Conservation (phyloP, 805 yeast genomes). For the Nakazawaea ishiwadae region DNA sequence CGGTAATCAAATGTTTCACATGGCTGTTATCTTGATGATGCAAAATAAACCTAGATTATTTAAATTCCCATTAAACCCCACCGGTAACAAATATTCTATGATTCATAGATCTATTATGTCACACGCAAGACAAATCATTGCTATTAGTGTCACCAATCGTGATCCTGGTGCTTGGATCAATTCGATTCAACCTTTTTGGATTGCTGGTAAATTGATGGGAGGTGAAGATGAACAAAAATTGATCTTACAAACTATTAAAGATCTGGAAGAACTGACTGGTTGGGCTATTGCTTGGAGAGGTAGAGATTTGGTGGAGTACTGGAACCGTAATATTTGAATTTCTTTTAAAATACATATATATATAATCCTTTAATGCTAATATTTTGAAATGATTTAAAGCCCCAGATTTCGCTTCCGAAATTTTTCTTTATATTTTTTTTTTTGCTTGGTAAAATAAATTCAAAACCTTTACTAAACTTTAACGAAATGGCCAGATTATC, state of each 20-base stretch:
- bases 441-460: not conserved
- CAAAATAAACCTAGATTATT: constrained; percentile 34
- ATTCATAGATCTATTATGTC: constrained; percentile 11
- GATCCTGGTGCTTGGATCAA: constrained; percentile 23
- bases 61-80: constrained; percentile 18
- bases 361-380: not conserved
- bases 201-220: constrained; percentile 22
- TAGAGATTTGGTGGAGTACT: constrained; percentile 21
- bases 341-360: not conserved
- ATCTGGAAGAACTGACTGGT: constrained; percentile 23
- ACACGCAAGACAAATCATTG: constrained; percentile 34
- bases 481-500: constrained; percentile 21
- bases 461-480: too few species aligned
- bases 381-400: too few species aligned
- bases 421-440: not conserved
- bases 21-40: constrained; percentile 31
- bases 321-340: constrained; percentile 17
- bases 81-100: constrained; percentile 6
- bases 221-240: constrained; percentile 20
- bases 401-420: not conserved
- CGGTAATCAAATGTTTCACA: constrained; percentile 33
- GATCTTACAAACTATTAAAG: constrained; percentile 19
- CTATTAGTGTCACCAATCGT: constrained; percentile 26
- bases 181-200: constrained; percentile 22
- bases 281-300: constrained; percentile 24